Evolutionary conservation across 2,329 filamentous ascomycete genomes (phyloP).

Genomic region (Penicillium aurantiogriseum): DNA sequence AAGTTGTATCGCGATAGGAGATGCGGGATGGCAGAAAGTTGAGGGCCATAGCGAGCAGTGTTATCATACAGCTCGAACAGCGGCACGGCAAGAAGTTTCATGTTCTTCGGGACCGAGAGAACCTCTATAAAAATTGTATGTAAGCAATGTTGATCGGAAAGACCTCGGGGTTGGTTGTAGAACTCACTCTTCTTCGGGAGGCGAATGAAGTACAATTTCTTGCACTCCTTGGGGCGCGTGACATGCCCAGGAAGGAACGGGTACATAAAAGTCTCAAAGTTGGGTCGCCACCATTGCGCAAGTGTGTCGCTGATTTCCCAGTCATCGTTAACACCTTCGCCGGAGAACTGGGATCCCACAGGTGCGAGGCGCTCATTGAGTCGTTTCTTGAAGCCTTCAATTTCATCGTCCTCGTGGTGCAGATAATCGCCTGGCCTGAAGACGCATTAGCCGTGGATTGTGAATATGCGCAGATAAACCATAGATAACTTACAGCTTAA

Average conservation of each 20-base stretch:
- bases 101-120: conserved; percentile 96
- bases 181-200: conserved; percentile 81
- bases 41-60: conserved; percentile 88
- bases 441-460: conserved; percentile 1
- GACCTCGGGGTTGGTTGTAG: neutral
- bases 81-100: conserved; percentile 96
- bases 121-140: conserved; percentile 62
- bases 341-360: conserved; percentile 75
- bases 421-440: conserved; percentile 85
- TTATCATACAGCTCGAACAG: conserved; percentile 99
- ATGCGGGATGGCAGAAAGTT: conserved; percentile 94
- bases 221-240: conserved; percentile 95
- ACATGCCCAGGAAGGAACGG: conserved; percentile 96
- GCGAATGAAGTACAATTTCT: conserved; percentile 98
- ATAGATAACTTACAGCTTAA: conserved; percentile 69
- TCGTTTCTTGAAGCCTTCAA: conserved; percentile 89
- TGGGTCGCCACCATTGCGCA: conserved; percentile 97
- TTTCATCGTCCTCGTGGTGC: conserved; percentile 78
- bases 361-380: conserved; percentile 92
- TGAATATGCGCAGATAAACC: neutral
- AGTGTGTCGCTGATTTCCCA: conserved; percentile 95
- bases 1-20: conserved; percentile 94
- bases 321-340: conserved; percentile 84
- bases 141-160: neutral
- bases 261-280: conserved; percentile 99